Conservation (phyloP, 2,329 filamentous ascomycete species). For the Neofusicoccum ribis region DNA sequence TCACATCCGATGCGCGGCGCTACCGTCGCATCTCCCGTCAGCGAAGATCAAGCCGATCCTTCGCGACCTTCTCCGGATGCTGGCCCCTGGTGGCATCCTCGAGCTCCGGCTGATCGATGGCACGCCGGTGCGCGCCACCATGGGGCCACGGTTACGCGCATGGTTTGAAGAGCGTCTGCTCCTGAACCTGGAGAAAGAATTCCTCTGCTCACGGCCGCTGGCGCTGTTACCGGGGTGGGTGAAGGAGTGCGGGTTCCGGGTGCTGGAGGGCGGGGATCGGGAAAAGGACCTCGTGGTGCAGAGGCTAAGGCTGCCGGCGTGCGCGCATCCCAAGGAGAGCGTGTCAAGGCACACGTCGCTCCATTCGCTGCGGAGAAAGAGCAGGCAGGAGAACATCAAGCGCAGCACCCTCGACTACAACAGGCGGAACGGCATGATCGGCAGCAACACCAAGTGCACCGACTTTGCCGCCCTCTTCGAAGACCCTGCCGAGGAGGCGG, state of each 20-base stretch:
- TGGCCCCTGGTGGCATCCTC: constrained; percentile 57
- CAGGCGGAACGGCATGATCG: neutral
- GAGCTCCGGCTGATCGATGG: constrained; percentile 65
- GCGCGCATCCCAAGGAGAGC: constrained; percentile 15
- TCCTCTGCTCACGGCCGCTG: constrained; percentile 61
- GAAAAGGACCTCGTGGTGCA: constrained; percentile 25
- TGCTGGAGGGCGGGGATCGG: constrained; percentile 21
- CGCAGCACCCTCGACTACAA: constrained; percentile 2
- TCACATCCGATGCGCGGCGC: constrained; percentile 46
- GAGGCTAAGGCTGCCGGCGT: constrained; percentile 33
- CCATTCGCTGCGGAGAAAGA: neutral
- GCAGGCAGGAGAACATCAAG: neutral
- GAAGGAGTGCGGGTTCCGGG: constrained; percentile 52
- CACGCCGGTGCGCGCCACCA: constrained; percentile 55
- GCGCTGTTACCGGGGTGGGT: constrained; percentile 62
- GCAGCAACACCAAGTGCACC: neutral
- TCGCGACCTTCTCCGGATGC: constrained; percentile 56
- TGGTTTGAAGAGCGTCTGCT: constrained; percentile 66
- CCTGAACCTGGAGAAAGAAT: constrained; percentile 59
- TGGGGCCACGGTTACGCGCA: constrained; percentile 57
- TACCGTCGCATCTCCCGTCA: constrained; percentile 59
- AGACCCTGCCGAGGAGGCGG: neutral
- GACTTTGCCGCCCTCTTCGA: neutral
- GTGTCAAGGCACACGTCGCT: neutral
- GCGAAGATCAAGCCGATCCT: constrained; percentile 59